phyloP scores from a whole-genome alignment of 1,284 basidiomycete genomes.

The Moesziomyces antarcticus region DNA sequence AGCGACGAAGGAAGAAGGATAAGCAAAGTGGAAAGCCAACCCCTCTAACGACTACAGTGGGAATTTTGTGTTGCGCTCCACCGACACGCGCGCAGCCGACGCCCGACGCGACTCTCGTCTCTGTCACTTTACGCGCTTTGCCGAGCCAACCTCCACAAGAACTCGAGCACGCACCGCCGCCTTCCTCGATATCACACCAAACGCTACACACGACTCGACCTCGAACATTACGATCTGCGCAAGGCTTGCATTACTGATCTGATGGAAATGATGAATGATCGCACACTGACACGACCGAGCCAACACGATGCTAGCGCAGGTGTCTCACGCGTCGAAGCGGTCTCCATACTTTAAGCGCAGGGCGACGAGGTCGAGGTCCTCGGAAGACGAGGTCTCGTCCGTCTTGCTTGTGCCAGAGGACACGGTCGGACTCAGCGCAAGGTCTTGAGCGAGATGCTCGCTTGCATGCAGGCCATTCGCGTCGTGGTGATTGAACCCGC shows the following conservation, averaged over 20 bases:
- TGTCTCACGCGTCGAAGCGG: not conserved
- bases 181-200: too few relatives aligned
- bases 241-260: too few relatives aligned
- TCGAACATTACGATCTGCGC: too few relatives aligned
- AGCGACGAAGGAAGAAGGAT: not conserved
- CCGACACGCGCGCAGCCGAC: not conserved
- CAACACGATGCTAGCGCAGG: too few relatives aligned
- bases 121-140: not conserved
- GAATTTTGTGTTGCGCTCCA: not conserved
- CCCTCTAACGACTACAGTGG: too few relatives aligned
- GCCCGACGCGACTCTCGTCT: not conserved
- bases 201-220: too few relatives aligned
- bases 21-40: not conserved
- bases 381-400: conserved; percentile 23
- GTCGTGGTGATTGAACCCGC: not conserved
- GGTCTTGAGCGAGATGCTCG: not conserved
- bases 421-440: conserved; percentile 9
- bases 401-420: conserved; percentile 15
- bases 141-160: not conserved
- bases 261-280: too few relatives aligned
- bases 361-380: conserved; percentile 33
- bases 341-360: conserved; percentile 6
- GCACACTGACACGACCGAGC: not conserved
- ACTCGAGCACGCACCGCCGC: not conserved
- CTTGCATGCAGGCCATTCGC: not conserved